phyloP scores from a whole-genome alignment of 768 basidiomycete genomes.

The Agrocybe chaxingu region DNA sequence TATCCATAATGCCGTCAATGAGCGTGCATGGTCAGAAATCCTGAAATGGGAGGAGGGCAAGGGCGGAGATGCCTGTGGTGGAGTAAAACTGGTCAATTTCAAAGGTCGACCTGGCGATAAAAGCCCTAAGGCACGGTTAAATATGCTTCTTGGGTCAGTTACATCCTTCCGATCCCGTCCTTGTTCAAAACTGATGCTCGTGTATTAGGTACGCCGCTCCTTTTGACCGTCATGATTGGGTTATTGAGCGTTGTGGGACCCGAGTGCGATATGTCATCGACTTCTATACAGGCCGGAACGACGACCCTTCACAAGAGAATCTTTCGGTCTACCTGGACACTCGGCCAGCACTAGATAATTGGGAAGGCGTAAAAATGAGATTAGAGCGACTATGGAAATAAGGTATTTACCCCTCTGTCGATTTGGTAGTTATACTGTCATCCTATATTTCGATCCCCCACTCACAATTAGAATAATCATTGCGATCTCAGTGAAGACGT shows the following conservation, averaged over 20 bases:
- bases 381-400: slow-evolving; percentile 48
- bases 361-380: slow-evolving; percentile 92
- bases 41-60: slow-evolving; percentile 78
- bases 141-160: slow-evolving; percentile 78
- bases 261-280: slow-evolving; percentile 94
- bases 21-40: slow-evolving; percentile 84
- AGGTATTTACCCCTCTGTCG: slow-evolving; percentile 7
- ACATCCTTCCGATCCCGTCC: slow-evolving; percentile 22
- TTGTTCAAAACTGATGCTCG: slow-evolving; percentile 5
- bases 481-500: not conserved
- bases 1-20: slow-evolving; percentile 99
- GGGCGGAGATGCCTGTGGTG: slow-evolving; percentile 81
- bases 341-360: slow-evolving; percentile 89
- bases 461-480: slow-evolving; percentile 6
- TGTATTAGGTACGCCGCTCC: slow-evolving; percentile 79
- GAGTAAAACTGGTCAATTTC: slow-evolving; percentile 83
- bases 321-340: slow-evolving; percentile 93
- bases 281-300: slow-evolving; percentile 84
- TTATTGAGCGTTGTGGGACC: slow-evolving; percentile 89
- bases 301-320: slow-evolving; percentile 41
- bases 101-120: slow-evolving; percentile 81
- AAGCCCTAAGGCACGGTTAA: slow-evolving; percentile 79
- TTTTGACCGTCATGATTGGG: slow-evolving; percentile 97
- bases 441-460: slow-evolving; percentile 6
- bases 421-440: not conserved